phyloP scores from a whole-genome alignment of 192 early-diverging fungal genomes.

The Globomyces pollinis-pini region DNA sequence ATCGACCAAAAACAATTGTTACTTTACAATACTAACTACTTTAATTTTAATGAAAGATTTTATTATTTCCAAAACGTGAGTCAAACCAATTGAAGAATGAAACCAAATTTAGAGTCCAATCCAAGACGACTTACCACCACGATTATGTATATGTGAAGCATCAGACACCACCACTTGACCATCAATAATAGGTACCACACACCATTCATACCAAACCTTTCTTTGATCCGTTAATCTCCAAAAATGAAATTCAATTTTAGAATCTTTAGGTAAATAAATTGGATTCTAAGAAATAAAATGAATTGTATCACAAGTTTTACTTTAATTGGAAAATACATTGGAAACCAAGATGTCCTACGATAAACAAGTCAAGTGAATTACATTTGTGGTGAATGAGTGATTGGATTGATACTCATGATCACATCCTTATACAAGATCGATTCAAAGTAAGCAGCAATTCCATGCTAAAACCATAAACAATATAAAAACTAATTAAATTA shows the following conservation, averaged over 20 bases:
- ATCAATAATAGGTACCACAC: conserved; percentile 31
- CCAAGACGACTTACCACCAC: conserved; percentile 63
- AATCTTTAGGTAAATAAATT: conserved; percentile 52
- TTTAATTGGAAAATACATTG: conserved; percentile 88
- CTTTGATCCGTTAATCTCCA: conserved; percentile 73
- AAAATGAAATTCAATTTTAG: conserved; percentile 61
- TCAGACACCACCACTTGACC: conserved; percentile 26
- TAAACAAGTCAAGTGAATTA: too few relatives aligned
- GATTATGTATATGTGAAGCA: conserved; percentile 56
- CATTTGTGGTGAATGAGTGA: conserved; percentile 86
- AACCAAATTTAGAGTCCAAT: conserved; percentile 59
- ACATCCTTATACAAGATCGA: conserved; percentile 80
- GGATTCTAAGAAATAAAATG: conserved; percentile 46
- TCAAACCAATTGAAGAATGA: too few relatives aligned
- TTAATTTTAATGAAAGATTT: too few relatives aligned
- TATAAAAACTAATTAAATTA: conserved; percentile 14
- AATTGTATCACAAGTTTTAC: conserved; percentile 21
- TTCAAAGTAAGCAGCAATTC: conserved; percentile 96
- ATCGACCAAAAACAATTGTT: too few relatives aligned
- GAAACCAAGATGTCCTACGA: conserved; percentile 99
- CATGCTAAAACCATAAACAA: conserved; percentile 57
- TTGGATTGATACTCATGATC: conserved; percentile 71
- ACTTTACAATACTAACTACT: too few relatives aligned
- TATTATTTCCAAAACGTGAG: too few relatives aligned
- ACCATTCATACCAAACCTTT: conserved; percentile 99